These are phyloP conservation scores for Ceratocystis lukuohia DNA, from an alignment of 2,329 filamentous ascomycete species.

Conservation along the genomic window DNA sequence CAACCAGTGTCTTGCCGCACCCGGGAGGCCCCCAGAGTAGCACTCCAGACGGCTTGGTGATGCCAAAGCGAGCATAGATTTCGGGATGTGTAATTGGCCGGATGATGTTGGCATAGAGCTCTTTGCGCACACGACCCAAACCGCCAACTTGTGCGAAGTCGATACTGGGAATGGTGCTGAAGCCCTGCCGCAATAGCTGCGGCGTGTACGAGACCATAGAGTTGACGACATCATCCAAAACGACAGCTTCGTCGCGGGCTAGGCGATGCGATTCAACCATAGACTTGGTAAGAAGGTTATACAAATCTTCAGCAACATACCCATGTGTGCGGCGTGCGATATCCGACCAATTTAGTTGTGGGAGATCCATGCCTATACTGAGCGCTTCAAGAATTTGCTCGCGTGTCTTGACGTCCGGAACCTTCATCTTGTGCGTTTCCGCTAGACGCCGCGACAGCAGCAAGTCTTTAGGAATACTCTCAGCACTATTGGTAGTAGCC, in stretches of 20 bases:
- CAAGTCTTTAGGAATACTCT: slow-evolving; percentile 69
- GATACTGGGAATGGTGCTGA: slow-evolving; percentile 83
- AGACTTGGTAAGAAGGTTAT: slow-evolving; percentile 42
- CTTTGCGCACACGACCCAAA: slow-evolving; percentile 61
- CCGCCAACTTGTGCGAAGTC: slow-evolving; percentile 91
- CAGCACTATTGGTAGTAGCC: slow-evolving; percentile 78
- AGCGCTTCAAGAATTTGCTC: slow-evolving; percentile 65
- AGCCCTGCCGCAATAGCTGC: slow-evolving; percentile 77
- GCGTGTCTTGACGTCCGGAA: slow-evolving; percentile 66
- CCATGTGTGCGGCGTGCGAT: slow-evolving; percentile 79
- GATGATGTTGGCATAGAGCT: slow-evolving; percentile 75
- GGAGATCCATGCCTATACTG: slow-evolving; percentile 50
- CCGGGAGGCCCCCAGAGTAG: slow-evolving; percentile 94
- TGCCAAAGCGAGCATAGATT: slow-evolving; percentile 61
- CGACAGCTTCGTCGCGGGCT: slow-evolving; percentile 19
- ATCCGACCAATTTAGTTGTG: slow-evolving; percentile 54
- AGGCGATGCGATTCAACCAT: slow-evolving; percentile 18
- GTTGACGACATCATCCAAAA: slow-evolving; percentile 48
- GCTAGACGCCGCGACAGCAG: slow-evolving; percentile 65
- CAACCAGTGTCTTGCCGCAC: slow-evolving; percentile 90
- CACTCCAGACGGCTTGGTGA: slow-evolving; percentile 70
- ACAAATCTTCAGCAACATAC: slow-evolving; percentile 82
- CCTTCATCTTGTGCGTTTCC: slow-evolving; percentile 72
- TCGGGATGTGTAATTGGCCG: slow-evolving; percentile 76
- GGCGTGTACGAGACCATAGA: slow-evolving; percentile 50